Base-by-base conservation (phyloP, 2,329 filamentous ascomycete genomes). In the Cladosporium sp. region DNA sequence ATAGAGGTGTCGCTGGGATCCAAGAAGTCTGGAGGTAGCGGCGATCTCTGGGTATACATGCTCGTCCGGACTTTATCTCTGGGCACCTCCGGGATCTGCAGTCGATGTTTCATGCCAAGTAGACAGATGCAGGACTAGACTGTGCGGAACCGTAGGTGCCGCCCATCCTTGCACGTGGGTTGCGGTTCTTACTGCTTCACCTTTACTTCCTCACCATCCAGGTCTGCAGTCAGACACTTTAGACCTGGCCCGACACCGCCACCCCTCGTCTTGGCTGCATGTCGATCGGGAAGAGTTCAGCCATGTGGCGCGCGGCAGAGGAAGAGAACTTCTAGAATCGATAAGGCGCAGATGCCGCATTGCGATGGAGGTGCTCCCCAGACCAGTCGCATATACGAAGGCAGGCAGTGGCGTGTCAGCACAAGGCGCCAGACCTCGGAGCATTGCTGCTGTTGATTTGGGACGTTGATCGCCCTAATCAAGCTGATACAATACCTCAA, bases 31-130 rank as follows among this genome's bases (percentile, higher is more conserved):
- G 34, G 38, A 38, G 44, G 40, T 19, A n/a, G 9, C 11, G 14
- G 31, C 35, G 35, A n/a, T n/a, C n/a, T 32, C 16, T n/a, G 31
- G 48, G 34, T 16, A 35, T 43, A 50, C 11, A 37, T 43, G 38
- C 14, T 10, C 33, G 14, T 34, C 46, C 10, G 14, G 40, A 43
- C 38, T 32, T 40, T 34, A 43, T 35, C 18, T 42, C 48, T 43
- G 22, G 48, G 48, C 48, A 40, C 38, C 14, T 42, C 35, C 40
- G 48, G 22, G 33, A 50, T 50, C 46, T 50, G 7, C 32, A 43
- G 32, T 35, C 22, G 31, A 34, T 50, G 48, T 38, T 50, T 37
- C 48, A 37, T 43, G 48, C 48, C 48, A 50, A 50, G 48, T 50
- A 18, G 13, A 9, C 31, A 22, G 13, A 11, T 13, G 14, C 16